These are phyloP conservation scores for Carnegiea gigantea DNA, from an alignment of 179 eudicot species.

Conservation along the genomic window DNA sequence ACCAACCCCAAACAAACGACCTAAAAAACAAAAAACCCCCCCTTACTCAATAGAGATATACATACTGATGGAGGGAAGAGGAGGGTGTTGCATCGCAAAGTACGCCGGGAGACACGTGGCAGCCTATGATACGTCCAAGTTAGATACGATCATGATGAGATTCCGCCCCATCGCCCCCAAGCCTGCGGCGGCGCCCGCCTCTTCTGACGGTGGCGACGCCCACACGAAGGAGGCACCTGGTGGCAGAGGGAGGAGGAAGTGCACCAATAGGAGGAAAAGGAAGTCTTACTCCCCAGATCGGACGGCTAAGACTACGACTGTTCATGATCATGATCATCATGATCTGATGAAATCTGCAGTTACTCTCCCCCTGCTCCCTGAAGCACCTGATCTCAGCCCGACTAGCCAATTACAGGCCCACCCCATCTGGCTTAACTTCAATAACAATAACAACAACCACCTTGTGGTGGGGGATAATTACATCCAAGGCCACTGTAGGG, in stretches of 20 bases:
- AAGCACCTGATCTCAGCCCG: constrained; percentile 23
- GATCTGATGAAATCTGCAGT: not conserved
- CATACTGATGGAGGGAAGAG: constrained; percentile 14
- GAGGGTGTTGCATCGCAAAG: constrained; percentile 9
- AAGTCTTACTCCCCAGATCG: constrained; percentile 15
- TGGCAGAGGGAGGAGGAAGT: constrained; percentile 36
- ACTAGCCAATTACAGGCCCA: not conserved
- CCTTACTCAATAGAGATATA: too few species aligned
- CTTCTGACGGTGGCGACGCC: not conserved
- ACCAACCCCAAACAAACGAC: too few species aligned
- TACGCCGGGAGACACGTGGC: constrained; percentile 2
- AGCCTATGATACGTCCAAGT: constrained; percentile 25
- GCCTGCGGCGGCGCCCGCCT: constrained; percentile 25
- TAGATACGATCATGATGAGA: constrained; percentile 38
- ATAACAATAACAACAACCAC: not conserved
- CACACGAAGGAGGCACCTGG: not conserved
- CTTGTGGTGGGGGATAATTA: not conserved
- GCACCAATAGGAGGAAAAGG: not conserved
- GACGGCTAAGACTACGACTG: not conserved
- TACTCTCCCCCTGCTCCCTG: constrained; percentile 13
- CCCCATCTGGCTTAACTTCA: not conserved
- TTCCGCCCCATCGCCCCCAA: constrained; percentile 62
- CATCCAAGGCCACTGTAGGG: not conserved
- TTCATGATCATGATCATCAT: not conserved
- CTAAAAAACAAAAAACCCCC: too few species aligned